Percentiles rank a stretch among this genome's conserved stretches.
Evolutionary conservation across 345 rosid genomes (phyloP).

Genomic region (Crucihimalaya himalaica): DNA sequence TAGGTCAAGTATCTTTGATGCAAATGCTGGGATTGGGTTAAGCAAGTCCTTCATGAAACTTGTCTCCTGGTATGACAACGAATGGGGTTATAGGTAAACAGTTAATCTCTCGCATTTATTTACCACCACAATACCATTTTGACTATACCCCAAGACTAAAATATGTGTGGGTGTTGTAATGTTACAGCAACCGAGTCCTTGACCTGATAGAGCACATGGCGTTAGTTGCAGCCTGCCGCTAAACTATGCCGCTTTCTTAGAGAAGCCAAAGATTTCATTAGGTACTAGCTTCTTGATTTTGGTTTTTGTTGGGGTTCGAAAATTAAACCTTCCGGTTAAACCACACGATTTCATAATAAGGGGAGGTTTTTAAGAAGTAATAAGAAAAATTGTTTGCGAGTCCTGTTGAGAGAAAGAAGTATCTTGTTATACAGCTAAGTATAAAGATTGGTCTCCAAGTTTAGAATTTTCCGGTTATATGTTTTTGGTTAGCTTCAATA

Average conservation of each 20-base stretch:
- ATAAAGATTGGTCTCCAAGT: neutral
- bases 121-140: neutral
- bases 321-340: conserved; percentile 8
- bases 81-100: conserved; percentile 96
- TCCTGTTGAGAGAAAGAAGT: neutral
- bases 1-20: conserved; percentile 97
- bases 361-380: neutral
- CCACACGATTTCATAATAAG: neutral
- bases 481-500: neutral
- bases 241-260: conserved; percentile 1
- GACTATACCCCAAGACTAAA: neutral
- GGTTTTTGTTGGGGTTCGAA: neutral
- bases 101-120: neutral
- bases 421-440: neutral
- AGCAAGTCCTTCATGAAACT: conserved; percentile 76
- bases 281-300: neutral
- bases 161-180: conserved; percentile 13
- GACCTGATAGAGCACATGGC: conserved; percentile 95
- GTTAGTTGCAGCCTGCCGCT: conserved; percentile 57
- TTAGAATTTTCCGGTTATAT: neutral
- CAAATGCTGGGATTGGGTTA: conserved; percentile 93
- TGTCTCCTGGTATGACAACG: conserved; percentile 93
- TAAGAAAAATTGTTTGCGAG: neutral
- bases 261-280: conserved; percentile 12
- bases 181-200: conserved; percentile 82